A percentile compares a stretch with the other conserved stretches of the same genome.
Evolutionary conservation across 331 rosid species (phyloP).

Genomic region (Stylosanthes scabra): DNA sequence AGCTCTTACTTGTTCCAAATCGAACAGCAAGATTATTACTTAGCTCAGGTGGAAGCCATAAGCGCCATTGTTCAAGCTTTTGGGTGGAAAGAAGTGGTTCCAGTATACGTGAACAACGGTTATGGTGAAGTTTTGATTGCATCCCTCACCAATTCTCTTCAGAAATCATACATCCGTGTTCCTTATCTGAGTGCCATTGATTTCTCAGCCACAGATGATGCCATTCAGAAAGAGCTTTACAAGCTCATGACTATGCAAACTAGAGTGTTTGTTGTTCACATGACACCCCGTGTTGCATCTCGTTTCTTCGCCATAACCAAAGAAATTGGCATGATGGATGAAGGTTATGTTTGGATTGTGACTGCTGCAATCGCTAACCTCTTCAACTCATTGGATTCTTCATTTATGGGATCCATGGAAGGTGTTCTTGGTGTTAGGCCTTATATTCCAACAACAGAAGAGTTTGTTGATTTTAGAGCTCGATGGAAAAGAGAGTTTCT

Average conservation of each 20-base stretch:
- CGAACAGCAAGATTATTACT: conserved; percentile 35
- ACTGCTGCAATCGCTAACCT: conserved; percentile 43
- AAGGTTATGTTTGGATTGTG: conserved; percentile 68
- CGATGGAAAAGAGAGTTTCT: conserved; percentile 48
- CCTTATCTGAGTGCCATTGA: conserved; percentile 52
- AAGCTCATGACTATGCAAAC: conserved; percentile 59
- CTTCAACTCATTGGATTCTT: conserved; percentile 12
- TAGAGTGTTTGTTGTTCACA: conserved; percentile 67
- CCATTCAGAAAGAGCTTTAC: conserved; percentile 46
- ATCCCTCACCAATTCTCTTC: conserved; percentile 44
- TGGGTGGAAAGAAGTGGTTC: conserved; percentile 57
- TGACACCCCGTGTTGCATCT: conserved; percentile 38
- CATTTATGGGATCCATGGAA: conserved; percentile 45
- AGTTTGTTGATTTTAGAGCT: conserved; percentile 29
- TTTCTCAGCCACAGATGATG: conserved; percentile 46
- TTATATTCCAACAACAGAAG: conserved; percentile 38
- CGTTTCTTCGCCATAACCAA: conserved; percentile 47
- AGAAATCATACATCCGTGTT: conserved; percentile 38
- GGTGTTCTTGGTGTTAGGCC: conserved; percentile 61
- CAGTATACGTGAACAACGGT: conserved; percentile 55
- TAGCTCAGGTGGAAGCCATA: conserved; percentile 46
- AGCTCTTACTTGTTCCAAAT: conserved; percentile 53
- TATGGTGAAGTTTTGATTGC: conserved; percentile 58
- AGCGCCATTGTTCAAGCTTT: conserved; percentile 42
- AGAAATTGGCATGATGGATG: conserved; percentile 59